Evolutionary conservation across 2,329 filamentous ascomycete genomes (phyloP).

Genomic region (Beauveria medogensis): DNA sequence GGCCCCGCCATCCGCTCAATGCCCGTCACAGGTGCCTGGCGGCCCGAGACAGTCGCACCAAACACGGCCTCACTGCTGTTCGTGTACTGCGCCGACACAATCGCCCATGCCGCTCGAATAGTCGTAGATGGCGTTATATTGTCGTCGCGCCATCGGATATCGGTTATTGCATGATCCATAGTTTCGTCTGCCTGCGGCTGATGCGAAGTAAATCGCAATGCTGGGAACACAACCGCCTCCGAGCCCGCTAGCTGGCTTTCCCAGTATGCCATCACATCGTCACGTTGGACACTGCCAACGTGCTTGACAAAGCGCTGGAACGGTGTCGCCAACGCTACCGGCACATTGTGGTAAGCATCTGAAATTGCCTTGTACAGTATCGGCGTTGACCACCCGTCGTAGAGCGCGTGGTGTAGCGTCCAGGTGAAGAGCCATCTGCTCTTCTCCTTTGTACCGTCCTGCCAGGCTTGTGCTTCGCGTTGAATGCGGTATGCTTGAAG

Average conservation of each 20-base stretch:
- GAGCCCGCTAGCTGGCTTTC: not conserved
- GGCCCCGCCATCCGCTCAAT: slow-evolving; percentile 12
- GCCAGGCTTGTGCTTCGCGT: no score
- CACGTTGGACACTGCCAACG: not conserved
- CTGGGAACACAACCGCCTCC: not conserved
- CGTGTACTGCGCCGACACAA: slow-evolving; percentile 9
- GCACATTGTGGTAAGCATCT: not conserved
- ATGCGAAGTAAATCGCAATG: not conserved
- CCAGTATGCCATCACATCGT: not conserved
- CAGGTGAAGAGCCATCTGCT: slow-evolving; percentile 17
- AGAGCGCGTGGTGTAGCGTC: slow-evolving; percentile 25
- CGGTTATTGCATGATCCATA: not conserved
- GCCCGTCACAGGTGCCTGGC: slow-evolving; percentile 9
- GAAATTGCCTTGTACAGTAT: not conserved
- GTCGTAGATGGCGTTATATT: slow-evolving; percentile 6
- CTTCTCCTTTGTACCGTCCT: no score
- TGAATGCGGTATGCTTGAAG: no score
- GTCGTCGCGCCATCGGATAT: not conserved
- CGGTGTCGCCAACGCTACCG: not conserved
- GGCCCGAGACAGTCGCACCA: slow-evolving; percentile 9
- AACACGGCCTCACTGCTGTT: slow-evolving; percentile 11
- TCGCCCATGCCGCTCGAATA: slow-evolving; percentile 9
- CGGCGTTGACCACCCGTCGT: slow-evolving; percentile 22
- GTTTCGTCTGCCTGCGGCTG: not conserved
- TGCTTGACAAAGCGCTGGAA: slow-evolving; percentile 2